Evolutionary conservation across 2,329 filamentous ascomycete genomes (phyloP).

Genomic region (Grosmannia clavigera): DNA sequence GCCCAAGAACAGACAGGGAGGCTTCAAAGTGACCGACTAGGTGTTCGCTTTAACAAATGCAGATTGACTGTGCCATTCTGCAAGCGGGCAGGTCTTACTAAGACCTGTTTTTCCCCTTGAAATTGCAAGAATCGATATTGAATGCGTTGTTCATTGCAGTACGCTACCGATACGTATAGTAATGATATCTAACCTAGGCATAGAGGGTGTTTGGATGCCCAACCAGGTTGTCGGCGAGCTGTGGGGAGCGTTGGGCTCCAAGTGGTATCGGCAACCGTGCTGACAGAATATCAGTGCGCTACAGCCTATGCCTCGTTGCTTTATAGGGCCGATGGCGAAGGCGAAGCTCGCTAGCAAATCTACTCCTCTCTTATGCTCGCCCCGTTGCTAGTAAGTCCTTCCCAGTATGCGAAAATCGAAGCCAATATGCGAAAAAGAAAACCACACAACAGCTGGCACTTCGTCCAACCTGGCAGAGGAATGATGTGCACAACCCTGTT

Average conservation of each 20-base stretch:
- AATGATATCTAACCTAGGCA: background rate
- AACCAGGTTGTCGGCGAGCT: background rate
- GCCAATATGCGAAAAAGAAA: background rate
- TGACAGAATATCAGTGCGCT: background rate
- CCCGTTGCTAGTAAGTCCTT: background rate
- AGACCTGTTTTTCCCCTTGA: background rate
- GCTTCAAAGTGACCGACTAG: background rate
- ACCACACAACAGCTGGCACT: background rate
- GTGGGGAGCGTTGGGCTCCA: conserved; percentile 1
- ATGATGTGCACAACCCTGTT: background rate
- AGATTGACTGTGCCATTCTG: background rate
- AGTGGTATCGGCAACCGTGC: background rate
- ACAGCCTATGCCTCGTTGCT: background rate
- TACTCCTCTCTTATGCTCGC: background rate
- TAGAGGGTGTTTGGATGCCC: background rate
- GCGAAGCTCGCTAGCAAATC: background rate
- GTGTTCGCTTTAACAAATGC: background rate
- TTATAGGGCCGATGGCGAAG: no score
- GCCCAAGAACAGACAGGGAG: background rate
- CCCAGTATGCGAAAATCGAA: background rate
- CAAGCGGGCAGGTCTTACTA: background rate
- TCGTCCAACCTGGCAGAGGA: background rate
- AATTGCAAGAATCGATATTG: background rate
- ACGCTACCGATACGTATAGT: background rate
- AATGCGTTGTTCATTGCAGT: background rate